Base-by-base conservation (phyloP, 164 flowering plant genomes). In the Berberis thunbergii region DNA sequence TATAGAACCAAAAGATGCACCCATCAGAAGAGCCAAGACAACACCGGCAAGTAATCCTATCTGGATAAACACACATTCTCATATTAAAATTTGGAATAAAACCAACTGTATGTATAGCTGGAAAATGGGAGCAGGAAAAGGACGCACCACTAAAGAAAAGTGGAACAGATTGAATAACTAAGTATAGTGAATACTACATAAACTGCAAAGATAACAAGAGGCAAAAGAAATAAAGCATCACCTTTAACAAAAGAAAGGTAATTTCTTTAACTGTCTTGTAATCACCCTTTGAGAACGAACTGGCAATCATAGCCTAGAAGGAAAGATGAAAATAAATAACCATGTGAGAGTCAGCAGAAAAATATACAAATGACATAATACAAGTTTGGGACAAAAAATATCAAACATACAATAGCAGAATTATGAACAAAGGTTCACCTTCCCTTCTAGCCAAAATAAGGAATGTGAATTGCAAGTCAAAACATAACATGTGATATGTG, bases 251-350 rank as follows among this genome's bases (percentile, higher is more conserved):
- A 65, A 76, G 84, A 57, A 70, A 64, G 4, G 93, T 73, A 43
- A 86, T 63, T 64, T 89, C 86, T 70, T 69, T 87, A 63, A 84
- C 95, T 45, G 75, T 75, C 43, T 57, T 73, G 77, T 83, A 86
- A 69, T 94, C 88, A 60, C 81, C 78, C 78, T 81, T 79, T 41
- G 99, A 84, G 55, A 78, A 59, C 69, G 79, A 83, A 69, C 86
- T 82, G 26, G 99, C 96, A 75, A 89, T 75, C 70, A 94, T 55
- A 60, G 99, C 91, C 97, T 94, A 62, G 67, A 57, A 71, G 38
- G 7, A 53, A 49, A 12, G 3, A 1, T 55, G 11, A 41, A 62
- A 49, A 40, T 49, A 45, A 11, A n/a, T 43, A 42, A 26, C 26
- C 26, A 26, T 26, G 26, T 26, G 26, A 26, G 26, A 26, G 26